These are phyloP conservation scores for Coemansia sp. DNA, from an alignment of 192 early-diverging fungal species.

Conservation along the genomic window DNA sequence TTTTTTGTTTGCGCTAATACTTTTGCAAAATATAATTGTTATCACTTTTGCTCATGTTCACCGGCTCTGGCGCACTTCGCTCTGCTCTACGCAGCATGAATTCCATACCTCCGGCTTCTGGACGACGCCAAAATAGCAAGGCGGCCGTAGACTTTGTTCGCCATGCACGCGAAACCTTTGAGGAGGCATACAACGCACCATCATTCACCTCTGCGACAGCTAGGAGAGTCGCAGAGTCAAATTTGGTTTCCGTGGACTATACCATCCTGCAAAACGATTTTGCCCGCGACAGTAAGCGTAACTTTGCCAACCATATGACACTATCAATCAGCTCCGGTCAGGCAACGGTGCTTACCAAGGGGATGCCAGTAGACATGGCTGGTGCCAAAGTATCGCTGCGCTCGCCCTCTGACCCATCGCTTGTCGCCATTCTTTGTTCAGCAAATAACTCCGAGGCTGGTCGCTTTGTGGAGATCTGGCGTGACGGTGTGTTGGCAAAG, in stretches of 20 bases:
- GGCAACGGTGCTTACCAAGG: conserved; percentile 27
- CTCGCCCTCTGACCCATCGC: conserved; percentile 37
- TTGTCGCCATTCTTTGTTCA: conserved; percentile 46
- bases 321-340: conserved; percentile 25
- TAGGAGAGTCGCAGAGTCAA: conserved; percentile 6
- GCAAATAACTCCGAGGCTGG: conserved; percentile 2
- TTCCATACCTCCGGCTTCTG: conserved; percentile 8
- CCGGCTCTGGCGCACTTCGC: background rate
- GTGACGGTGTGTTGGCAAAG: conserved; percentile 53
- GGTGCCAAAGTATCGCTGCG: conserved; percentile 8
- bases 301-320: conserved; percentile 38
- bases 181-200: conserved; percentile 26
- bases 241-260: conserved; percentile 29
- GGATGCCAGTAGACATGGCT: conserved; percentile 35
- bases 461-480: conserved; percentile 66
- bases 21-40: too few relatives aligned
- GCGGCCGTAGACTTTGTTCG: conserved; percentile 34
- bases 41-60: background rate
- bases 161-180: conserved; percentile 28
- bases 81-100: background rate
- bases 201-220: conserved; percentile 15
- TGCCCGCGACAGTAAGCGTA: conserved; percentile 54
- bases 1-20: too few relatives aligned
- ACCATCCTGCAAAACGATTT: conserved; percentile 57
- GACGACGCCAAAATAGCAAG: conserved; percentile 23